Conservation (phyloP, 2,329 filamentous ascomycete species). For the Simplicillium aogashimaense region DNA sequence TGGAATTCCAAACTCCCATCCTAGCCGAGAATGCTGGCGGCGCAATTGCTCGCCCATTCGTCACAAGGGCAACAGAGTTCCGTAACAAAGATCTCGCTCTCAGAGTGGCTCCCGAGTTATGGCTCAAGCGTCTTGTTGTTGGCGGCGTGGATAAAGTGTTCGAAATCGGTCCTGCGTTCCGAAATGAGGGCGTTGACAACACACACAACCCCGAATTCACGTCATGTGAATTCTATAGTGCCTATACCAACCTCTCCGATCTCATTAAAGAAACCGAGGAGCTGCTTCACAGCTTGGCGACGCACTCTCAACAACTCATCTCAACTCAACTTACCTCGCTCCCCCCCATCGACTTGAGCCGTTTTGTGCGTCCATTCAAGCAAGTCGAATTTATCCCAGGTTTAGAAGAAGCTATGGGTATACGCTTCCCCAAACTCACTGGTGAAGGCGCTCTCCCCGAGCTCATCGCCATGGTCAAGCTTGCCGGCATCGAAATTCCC, state of each 20-base stretch:
- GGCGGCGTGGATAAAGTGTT: constrained; percentile 84
- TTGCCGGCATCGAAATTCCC: constrained; percentile 55
- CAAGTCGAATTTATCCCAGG: constrained; percentile 74
- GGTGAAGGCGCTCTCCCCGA: constrained; percentile 44
- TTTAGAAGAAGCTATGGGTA: constrained; percentile 58
- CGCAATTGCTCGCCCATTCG: constrained; percentile 77
- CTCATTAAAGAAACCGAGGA: constrained; percentile 69
- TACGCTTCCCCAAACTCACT: constrained; percentile 55
- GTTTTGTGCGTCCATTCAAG: constrained; percentile 46
- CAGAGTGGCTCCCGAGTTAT: constrained; percentile 87
- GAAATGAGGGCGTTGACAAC: constrained; percentile 84
- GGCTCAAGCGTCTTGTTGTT: constrained; percentile 84
- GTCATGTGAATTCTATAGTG: constrained; percentile 93
- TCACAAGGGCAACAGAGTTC: constrained; percentile 70
- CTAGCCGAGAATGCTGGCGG: constrained; percentile 76
- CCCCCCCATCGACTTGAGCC: constrained; percentile 34
- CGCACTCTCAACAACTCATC: constrained; percentile 37
- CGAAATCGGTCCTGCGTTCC: constrained; percentile 85
- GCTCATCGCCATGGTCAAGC: constrained; percentile 40
- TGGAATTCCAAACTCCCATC: constrained; percentile 88
- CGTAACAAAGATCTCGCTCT: constrained; percentile 62
- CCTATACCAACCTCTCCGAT: constrained; percentile 67
- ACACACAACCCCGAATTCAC: constrained; percentile 98
- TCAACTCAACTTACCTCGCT: constrained; percentile 34
- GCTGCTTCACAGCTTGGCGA: constrained; percentile 52